Evolutionary conservation across 2,329 filamentous ascomycete genomes (phyloP).

Genomic region (Zymoseptoria passerinii): DNA sequence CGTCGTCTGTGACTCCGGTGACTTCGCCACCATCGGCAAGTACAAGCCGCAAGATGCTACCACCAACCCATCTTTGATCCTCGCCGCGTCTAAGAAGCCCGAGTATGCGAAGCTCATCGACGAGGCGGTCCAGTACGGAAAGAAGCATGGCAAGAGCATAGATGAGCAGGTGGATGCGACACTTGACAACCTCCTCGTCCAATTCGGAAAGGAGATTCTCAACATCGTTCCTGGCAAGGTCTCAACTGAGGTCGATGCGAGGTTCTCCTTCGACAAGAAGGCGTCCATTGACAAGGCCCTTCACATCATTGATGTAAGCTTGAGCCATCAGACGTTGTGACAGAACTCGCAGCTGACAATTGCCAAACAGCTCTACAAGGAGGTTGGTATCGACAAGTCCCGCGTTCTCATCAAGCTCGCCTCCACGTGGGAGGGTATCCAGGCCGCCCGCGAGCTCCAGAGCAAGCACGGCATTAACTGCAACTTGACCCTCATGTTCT

Average conservation of each 20-base stretch:
- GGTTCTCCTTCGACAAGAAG: conserved; percentile 91
- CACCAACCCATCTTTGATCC: conserved; percentile 98
- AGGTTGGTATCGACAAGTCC: conserved; percentile 83
- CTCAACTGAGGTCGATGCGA: conserved; percentile 95
- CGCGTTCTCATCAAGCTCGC: conserved; percentile 98
- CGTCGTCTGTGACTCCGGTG: conserved; percentile 95
- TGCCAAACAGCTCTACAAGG: conserved; percentile 73
- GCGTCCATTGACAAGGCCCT: conserved; percentile 90
- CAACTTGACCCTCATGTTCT: conserved; percentile 99
- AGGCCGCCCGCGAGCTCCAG: conserved; percentile 95
- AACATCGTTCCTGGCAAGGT: conserved; percentile 97
- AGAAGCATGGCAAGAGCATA: conserved; percentile 57
- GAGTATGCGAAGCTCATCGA: conserved; percentile 24
- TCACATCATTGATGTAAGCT: conserved; percentile 82
- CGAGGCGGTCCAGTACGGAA: conserved; percentile 63
- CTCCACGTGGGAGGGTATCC: conserved; percentile 99
- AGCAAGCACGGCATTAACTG: conserved; percentile 92
- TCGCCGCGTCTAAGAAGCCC: conserved; percentile 76
- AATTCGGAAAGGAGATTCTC: conserved; percentile 97
- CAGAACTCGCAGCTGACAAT: conserved; percentile 12
- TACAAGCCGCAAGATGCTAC: conserved; percentile 99
- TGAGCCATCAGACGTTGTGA: background rate
- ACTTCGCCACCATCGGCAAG: conserved; percentile 79
- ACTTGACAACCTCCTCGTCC: conserved; percentile 87
- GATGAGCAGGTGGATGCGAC: conserved; percentile 82